Evolutionary conservation across 73 alveolate species (phyloP), one percentile per base, ranked within the genome.

Genomic region (Halteria grandinella): DNA sequence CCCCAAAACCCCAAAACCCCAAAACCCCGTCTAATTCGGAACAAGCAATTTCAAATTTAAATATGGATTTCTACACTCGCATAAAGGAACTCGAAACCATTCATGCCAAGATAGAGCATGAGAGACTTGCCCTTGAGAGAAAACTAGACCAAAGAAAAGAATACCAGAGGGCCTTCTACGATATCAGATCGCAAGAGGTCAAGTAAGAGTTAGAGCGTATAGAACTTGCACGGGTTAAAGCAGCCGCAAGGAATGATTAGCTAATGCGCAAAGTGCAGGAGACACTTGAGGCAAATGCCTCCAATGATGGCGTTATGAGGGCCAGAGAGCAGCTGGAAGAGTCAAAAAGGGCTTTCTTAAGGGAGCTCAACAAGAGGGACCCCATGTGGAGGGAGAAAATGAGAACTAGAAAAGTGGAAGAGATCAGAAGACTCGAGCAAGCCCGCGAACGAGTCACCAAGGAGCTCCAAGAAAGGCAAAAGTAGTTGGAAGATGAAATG

Each of bases 381-480:
- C 80, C 80, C 1, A 5, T 8, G n/a, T 66, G 80, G 80, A 41
- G 80, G 25, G 80, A 66, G 3, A 66, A 66, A 31, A 14, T 66
- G 2, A 21, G 80, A 23, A 24, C 52, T 10, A 41, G 80, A 15
- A 66, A 66, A 47, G 50, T 34, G 1, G 80, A 66, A 37, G 80
- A 66, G 31, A 45, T 66, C 32, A 41, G 34, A 20, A 66, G 66
- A 45, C 43, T 66, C 69, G 80, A 66, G n/a, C 17, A 45, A 44
- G 77, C 77, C 48, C 37, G 43, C 21, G 77, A 60, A 6, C n/a
- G 51, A 18, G n/a, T 60, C 24, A 11, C 2, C 33, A 66, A 45
- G 36, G 80, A 66, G 1, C 20, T 66, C 4, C 24, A 21, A 21
- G 80, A 66, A 43, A n/a, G 80, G 25, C 18, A 66, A 11, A 44